Evolutionary conservation across 2,329 filamentous ascomycete genomes (phyloP).

Genomic region (Colletotrichum cordylinicola): DNA sequence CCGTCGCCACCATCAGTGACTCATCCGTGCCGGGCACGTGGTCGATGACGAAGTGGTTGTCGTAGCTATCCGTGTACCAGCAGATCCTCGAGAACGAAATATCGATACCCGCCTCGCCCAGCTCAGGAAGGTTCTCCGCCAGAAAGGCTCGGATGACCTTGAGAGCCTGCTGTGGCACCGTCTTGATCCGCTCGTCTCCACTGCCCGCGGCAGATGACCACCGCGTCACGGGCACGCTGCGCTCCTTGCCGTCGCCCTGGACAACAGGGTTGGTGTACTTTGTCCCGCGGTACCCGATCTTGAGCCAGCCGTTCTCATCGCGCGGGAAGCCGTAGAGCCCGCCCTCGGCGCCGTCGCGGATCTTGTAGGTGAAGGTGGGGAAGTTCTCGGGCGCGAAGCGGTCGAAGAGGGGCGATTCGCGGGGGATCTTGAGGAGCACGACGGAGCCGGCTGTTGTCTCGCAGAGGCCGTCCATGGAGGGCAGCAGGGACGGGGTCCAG

Average conservation of each 20-base stretch:
- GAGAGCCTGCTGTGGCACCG: constrained; percentile 26
- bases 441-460: constrained; percentile 26
- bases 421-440: constrained; percentile 20
- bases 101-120: constrained; percentile 34
- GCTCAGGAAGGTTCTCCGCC: constrained; percentile 46
- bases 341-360: constrained; percentile 26
- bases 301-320: constrained; percentile 28
- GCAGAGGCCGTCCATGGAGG: constrained; percentile 24
- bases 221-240: constrained; percentile 44
- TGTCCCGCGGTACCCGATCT: constrained; percentile 34
- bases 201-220: constrained; percentile 30
- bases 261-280: constrained; percentile 43
- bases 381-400: constrained; percentile 22
- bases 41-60: constrained; percentile 54
- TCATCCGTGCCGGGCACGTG: constrained; percentile 39
- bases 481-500: constrained; percentile 25
- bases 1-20: constrained; percentile 61
- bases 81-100: constrained; percentile 53
- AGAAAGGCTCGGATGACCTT: constrained; percentile 36
- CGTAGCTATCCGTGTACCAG: constrained; percentile 64
- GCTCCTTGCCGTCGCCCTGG: constrained; percentile 36
- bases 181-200: constrained; percentile 16
- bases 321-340: constrained; percentile 32
- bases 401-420: constrained; percentile 6
- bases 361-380: constrained; percentile 24